Base-by-base conservation (phyloP, 116 monocot species). In the Dioscorea cayenensis region DNA sequence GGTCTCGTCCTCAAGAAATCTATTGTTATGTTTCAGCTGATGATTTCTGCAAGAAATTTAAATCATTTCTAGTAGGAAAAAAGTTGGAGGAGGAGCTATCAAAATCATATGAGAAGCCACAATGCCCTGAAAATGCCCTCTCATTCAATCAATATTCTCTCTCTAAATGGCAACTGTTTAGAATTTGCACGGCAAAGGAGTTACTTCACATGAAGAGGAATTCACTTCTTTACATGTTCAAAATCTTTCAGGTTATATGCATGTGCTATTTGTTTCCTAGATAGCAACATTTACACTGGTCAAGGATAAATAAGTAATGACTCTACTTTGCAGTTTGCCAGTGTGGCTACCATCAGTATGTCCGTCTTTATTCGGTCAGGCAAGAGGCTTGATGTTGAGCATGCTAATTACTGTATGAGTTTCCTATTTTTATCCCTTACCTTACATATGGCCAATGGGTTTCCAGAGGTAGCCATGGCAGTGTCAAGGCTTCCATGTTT, bases 201-300 rank as follows among this genome's bases (percentile, higher is more conserved):
- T 35, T 82, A 16, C 87, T 91, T 63, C 87, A 87, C 51, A 87
- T 91, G 85, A 87, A 77, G 67, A 78, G 87, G 69, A 91, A 87
- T 55, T 85, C 85, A 23, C 85, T 83, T 75, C 22, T 81, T 36
- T 85, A 87, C 72, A 80, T 87, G 73, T 81, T 85, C 74, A 91
- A 87, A 81, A 71, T 60, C 17, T 61, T 77, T 28, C 91, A 91
- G 87, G 87, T 32, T 32, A 32, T 90, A 75, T 14, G 3, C 7
- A 10, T 27, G 28, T 2, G 55, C 55, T n/a, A 55, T n/a, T 55
- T 16, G 18, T 14, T 18, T 18, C 55, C 19, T 16, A 16, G n/a
- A 2, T 18, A n/a, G 0, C 55, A 55, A 55, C 55, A 55, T 5
- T 55, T 16, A 18, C 19, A 55, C 2, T 0, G 32, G 1, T 9